Percentiles rank a stretch among this genome's conserved stretches.
phyloP scores from a whole-genome alignment of 2,329 filamentous ascomycete species.

The Amylocarpus encephaloides region DNA sequence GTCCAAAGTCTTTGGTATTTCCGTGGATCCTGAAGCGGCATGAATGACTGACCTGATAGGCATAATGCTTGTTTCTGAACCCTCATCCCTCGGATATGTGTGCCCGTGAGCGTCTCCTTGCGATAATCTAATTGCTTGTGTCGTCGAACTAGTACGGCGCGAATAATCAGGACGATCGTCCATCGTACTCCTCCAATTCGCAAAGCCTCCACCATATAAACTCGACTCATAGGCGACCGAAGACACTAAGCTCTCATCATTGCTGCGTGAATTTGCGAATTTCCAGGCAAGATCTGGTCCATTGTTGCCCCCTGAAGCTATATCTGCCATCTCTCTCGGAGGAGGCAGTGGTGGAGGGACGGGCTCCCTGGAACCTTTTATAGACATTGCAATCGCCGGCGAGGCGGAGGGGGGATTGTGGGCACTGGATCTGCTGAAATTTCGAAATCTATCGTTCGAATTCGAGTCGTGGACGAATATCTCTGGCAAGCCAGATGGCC shows the following conservation, averaged over 20 bases:
- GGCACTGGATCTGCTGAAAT: constrained; percentile 23
- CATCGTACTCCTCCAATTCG: constrained; percentile 25
- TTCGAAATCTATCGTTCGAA: constrained; percentile 25
- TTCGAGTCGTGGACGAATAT: constrained; percentile 38
- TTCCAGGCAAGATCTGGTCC: constrained; percentile 57
- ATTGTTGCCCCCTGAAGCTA: constrained; percentile 48
- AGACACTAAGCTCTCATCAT: constrained; percentile 37
- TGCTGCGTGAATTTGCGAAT: constrained; percentile 49
- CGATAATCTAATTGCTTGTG: constrained; percentile 38
- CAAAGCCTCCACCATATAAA: constrained; percentile 41
- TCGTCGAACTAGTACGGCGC: constrained; percentile 35
- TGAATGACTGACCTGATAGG: constrained; percentile 28
- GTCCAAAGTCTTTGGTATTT: background rate
- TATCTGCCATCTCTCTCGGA: constrained; percentile 50
- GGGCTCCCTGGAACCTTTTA: constrained; percentile 49
- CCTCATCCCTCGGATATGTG: constrained; percentile 30
- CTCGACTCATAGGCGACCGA: constrained; percentile 45
- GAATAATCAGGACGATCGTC: constrained; percentile 25
- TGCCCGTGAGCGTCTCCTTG: constrained; percentile 35
- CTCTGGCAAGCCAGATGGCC: constrained; percentile 32
- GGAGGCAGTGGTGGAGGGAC: constrained; percentile 59
- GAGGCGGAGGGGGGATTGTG: constrained; percentile 31
- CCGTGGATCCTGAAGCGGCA: too few species aligned
- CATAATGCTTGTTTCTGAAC: constrained; percentile 30
- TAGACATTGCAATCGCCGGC: constrained; percentile 52